Percentiles rank a stretch among this genome's conserved stretches.
Conservation (phyloP, 2,329 filamentous ascomycete species). For the Pseudocercospora cruenta region DNA sequence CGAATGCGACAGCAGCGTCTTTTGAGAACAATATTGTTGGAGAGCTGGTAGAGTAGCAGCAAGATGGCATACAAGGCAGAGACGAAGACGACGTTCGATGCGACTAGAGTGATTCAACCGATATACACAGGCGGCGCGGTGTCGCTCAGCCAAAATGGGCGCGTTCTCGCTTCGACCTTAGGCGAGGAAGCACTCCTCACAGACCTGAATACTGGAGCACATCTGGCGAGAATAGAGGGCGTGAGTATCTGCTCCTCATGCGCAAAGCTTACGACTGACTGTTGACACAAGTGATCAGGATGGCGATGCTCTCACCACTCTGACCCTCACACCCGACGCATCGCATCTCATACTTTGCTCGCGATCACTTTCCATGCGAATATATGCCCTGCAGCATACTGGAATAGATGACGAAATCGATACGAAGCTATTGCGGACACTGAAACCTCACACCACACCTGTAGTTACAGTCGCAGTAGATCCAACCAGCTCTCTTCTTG, state of each 20-base stretch:
- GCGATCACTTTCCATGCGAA: slow-evolving; percentile 91
- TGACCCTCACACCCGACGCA: slow-evolving; percentile 81
- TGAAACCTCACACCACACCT: slow-evolving; percentile 89
- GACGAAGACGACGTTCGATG: slow-evolving; percentile 86
- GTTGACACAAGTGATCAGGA: slow-evolving; percentile 50
- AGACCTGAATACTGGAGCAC: slow-evolving; percentile 78
- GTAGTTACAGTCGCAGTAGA: slow-evolving; percentile 87
- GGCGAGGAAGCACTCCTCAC: slow-evolving; percentile 90
- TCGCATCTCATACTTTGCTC: slow-evolving; percentile 91
- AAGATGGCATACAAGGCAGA: slow-evolving; percentile 59
- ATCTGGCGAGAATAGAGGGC: slow-evolving; percentile 84
- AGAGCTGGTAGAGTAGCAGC: not conserved
- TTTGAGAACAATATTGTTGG: not conserved
- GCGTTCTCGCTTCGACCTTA: slow-evolving; percentile 83
- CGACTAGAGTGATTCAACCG: slow-evolving; percentile 79
- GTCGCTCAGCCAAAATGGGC: slow-evolving; percentile 77
- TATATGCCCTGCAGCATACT: slow-evolving; percentile 72
- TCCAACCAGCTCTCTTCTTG: slow-evolving; percentile 82
- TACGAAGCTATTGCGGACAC: slow-evolving; percentile 71
- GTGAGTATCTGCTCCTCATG: slow-evolving; percentile 54
- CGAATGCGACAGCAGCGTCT: not conserved
- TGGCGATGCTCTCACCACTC: slow-evolving; percentile 73
- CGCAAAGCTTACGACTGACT: slow-evolving; percentile 37
- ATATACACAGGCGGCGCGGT: slow-evolving; percentile 93
- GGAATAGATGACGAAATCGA: slow-evolving; percentile 62